Percentiles rank a stretch among this genome's conserved stretches.
phyloP scores from a whole-genome alignment of 345 rosid species.

The Citrus mangshanensis region DNA sequence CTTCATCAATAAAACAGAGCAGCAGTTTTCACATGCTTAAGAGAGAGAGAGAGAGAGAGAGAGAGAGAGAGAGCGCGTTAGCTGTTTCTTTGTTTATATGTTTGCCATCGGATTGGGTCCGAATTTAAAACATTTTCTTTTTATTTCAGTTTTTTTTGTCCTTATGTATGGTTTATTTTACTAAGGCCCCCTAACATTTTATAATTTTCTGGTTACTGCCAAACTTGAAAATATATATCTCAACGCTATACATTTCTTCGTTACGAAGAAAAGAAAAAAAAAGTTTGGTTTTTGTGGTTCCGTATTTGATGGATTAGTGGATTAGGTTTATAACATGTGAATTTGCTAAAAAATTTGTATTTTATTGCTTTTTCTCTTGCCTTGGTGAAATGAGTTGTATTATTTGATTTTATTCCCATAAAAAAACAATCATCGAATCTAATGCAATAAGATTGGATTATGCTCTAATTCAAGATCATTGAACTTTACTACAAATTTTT shows the following conservation, averaged over 20 bases:
- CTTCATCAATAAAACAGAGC: not conserved
- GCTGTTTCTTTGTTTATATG: conserved; percentile 11
- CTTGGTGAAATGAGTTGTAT: not conserved
- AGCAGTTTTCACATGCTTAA: conserved; percentile 14
- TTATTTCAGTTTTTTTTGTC: not conserved
- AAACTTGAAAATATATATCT: not conserved
- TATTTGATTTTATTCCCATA: not conserved
- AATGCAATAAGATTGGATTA: not conserved
- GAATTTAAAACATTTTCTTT: not conserved
- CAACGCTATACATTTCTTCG: too few species aligned
- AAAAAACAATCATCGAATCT: not conserved
- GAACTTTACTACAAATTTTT: not conserved
- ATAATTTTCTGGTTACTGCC: not conserved
- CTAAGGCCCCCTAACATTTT: not conserved
- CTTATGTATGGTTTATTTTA: not conserved
- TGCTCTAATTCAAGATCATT: not conserved
- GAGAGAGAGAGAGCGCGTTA: conserved; percentile 11
- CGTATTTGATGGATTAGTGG: too few species aligned
- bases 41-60: not conserved
- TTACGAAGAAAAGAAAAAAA: too few species aligned
- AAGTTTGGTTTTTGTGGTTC: too few species aligned
- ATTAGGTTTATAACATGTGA: too few species aligned
- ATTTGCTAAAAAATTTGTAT: too few species aligned
- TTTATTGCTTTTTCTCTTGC: too few species aligned
- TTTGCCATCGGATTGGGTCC: conserved; percentile 7